phyloP scores from a whole-genome alignment of 2,329 filamentous ascomycete genomes.

The Talaromyces islandicus region DNA sequence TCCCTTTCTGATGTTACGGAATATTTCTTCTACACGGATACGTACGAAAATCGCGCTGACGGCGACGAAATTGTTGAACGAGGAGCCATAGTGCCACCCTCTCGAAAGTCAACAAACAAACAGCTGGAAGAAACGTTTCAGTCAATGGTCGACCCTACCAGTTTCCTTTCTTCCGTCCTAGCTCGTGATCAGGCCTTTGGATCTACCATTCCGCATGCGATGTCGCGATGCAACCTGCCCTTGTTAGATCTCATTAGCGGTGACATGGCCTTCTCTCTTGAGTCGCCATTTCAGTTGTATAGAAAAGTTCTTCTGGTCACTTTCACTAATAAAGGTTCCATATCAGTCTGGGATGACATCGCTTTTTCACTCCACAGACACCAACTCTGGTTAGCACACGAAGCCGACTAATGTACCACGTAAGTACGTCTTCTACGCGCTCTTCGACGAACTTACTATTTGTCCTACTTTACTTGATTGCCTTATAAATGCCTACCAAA shows the following conservation, averaged over 20 bases:
- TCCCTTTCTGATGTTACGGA: neutral
- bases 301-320: neutral
- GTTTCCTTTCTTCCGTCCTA: neutral
- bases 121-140: neutral
- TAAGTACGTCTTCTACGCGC: neutral
- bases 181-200: neutral
- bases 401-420: slow-evolving; percentile 6
- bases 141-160: neutral
- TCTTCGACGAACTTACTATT: slow-evolving; percentile 14
- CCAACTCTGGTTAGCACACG: slow-evolving; percentile 12
- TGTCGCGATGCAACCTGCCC: neutral
- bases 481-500: slow-evolving; percentile 5
- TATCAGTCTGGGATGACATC: slow-evolving; percentile 14
- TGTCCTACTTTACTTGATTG: slow-evolving; percentile 11
- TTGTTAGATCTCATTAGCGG: neutral
- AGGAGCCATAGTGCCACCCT: no score
- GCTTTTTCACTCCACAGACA: slow-evolving; percentile 11
- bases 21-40: neutral
- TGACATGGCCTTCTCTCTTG: neutral
- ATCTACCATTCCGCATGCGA: neutral
- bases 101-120: neutral
- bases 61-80: neutral
- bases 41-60: neutral
- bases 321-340: slow-evolving; percentile 1
- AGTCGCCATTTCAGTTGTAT: neutral